A percentile compares a stretch with the other conserved stretches of the same genome.
phyloP scores from a whole-genome alignment of 257 asterid species.

The Nicotiana undulata region DNA sequence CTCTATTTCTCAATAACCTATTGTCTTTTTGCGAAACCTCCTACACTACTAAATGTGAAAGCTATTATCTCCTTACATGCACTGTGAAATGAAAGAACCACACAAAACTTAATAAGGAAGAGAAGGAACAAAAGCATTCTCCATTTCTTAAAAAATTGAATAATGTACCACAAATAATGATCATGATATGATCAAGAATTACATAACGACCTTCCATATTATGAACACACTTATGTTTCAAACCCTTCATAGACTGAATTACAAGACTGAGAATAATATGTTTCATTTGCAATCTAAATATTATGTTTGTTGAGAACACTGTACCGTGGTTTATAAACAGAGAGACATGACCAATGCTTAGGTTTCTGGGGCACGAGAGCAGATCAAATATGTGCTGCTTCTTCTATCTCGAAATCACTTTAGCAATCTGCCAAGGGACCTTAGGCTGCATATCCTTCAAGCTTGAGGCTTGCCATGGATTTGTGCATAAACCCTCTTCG shows the following conservation, averaged over 20 bases:
- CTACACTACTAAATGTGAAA: not conserved
- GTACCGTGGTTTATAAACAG: not conserved
- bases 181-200: not conserved
- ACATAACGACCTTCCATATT: no score
- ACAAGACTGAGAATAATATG: not conserved
- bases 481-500: conserved; percentile 33
- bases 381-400: not conserved
- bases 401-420: not conserved
- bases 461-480: conserved; percentile 21
- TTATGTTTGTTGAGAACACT: not conserved
- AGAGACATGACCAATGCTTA: not conserved
- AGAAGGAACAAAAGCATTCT: not conserved
- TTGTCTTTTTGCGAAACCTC: conserved; percentile 5
- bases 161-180: not conserved
- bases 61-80: not conserved
- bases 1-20: conserved; percentile 99
- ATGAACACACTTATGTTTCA: no score
- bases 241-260: not conserved
- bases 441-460: not conserved
- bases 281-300: not conserved
- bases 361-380: not conserved
- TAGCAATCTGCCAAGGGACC: not conserved
- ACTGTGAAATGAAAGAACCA: not conserved
- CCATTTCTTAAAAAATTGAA: not conserved
- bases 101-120: not conserved